Percentiles rank a stretch among this genome's conserved stretches.
phyloP scores from a whole-genome alignment of 257 asterid genomes.

The Solanum sparsipilum region DNA sequence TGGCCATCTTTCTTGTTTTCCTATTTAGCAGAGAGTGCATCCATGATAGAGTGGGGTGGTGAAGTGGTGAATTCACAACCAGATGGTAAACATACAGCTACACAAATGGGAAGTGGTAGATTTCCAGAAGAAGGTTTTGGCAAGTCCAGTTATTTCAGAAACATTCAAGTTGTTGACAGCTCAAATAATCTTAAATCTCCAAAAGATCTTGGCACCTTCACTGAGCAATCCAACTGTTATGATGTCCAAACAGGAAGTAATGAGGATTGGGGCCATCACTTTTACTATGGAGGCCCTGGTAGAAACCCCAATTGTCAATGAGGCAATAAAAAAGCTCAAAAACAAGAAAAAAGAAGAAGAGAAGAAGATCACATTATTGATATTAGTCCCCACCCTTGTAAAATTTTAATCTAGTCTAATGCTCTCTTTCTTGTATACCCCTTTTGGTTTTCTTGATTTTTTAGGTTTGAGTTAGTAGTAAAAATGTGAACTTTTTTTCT shows the following conservation, averaged over 20 bases:
- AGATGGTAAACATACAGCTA: constrained; percentile 69
- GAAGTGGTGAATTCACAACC: constrained; percentile 70
- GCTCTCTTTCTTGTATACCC: constrained; percentile 13
- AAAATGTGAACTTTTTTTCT: constrained; percentile 17
- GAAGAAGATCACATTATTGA: background rate
- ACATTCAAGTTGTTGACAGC: constrained; percentile 75
- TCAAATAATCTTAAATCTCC: constrained; percentile 73
- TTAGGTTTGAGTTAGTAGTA: constrained; percentile 31
- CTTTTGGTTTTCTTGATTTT: background rate
- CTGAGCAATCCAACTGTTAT: constrained; percentile 78
- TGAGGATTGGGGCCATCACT: constrained; percentile 83
- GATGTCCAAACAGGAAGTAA: constrained; percentile 73
- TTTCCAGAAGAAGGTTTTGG: constrained; percentile 90
- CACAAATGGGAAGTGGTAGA: constrained; percentile 90
- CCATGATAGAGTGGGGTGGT: constrained; percentile 92
- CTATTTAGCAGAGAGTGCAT: constrained; percentile 66
- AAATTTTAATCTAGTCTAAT: constrained; percentile 19
- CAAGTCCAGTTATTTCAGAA: constrained; percentile 70
- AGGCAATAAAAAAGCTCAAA: background rate
- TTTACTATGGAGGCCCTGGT: constrained; percentile 93
- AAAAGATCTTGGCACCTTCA: constrained; percentile 60
- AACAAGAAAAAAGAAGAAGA: background rate
- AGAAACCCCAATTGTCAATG: constrained; percentile 69
- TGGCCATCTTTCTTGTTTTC: constrained; percentile 96
- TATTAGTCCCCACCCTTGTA: constrained; percentile 2